A percentile compares a stretch with the other conserved stretches of the same genome.
Conservation (phyloP, 192 early-diverging fungal genomes). For the Coemansia sp. region DNA sequence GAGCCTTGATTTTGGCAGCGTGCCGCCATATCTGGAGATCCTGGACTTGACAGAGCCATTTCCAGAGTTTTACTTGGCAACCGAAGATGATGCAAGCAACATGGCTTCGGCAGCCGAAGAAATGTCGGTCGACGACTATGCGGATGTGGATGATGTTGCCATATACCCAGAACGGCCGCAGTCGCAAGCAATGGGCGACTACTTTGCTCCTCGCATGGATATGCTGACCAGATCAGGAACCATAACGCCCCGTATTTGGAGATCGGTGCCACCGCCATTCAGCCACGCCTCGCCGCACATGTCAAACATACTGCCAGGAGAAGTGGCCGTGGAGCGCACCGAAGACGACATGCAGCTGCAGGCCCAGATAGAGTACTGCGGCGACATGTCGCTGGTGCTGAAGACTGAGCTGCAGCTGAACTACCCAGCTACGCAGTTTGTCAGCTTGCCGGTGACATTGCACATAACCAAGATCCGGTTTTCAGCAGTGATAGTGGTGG, state of each 20-base stretch:
- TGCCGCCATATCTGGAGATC: constrained; percentile 69
- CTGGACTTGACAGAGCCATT: constrained; percentile 71
- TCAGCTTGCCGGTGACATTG: constrained; percentile 69
- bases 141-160: constrained; percentile 12
- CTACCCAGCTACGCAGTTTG: constrained; percentile 71
- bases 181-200: constrained; percentile 26
- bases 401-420: constrained; percentile 70
- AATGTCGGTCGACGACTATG: neutral
- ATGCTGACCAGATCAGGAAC: constrained; percentile 15
- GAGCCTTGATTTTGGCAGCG: constrained; percentile 64
- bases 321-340: constrained; percentile 20
- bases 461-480: constrained; percentile 69
- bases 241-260: constrained; percentile 22
- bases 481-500: constrained; percentile 65
- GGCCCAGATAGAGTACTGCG: constrained; percentile 63
- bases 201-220: constrained; percentile 14
- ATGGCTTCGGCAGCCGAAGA: neutral
- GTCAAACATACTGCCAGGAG: constrained; percentile 4
- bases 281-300: constrained; percentile 3
- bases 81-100: constrained; percentile 38
- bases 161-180: constrained; percentile 10
- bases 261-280: neutral
- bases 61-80: constrained; percentile 70
- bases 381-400: constrained; percentile 70
- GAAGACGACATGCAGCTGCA: constrained; percentile 67